phyloP scores from a whole-genome alignment of 257 asterid species.

The Perilla frutescens region DNA sequence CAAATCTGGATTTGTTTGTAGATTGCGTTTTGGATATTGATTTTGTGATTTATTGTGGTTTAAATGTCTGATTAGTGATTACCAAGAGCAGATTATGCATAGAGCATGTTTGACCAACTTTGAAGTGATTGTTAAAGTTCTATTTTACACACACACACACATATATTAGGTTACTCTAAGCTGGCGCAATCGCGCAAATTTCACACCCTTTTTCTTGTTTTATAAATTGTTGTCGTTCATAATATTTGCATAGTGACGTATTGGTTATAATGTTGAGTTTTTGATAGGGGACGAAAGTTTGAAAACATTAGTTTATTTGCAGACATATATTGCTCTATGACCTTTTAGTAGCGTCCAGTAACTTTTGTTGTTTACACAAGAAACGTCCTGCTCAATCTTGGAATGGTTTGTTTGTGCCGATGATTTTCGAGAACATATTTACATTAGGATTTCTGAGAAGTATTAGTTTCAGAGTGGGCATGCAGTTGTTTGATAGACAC shows the following conservation, averaged over 20 bases:
- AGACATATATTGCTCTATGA: neutral
- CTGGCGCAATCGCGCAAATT: neutral
- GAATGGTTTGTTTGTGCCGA: conserved; percentile 3
- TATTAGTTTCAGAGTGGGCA: conserved; percentile 14
- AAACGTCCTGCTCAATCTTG: neutral
- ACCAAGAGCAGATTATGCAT: neutral
- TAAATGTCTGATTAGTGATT: neutral
- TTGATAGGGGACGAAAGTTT: conserved; percentile 14
- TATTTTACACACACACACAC: too few species aligned
- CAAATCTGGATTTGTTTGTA: neutral
- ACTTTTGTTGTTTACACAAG: conserved; percentile 6
- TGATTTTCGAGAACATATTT: neutral
- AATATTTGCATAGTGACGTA: conserved; percentile 19
- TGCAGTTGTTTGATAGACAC: conserved; percentile 3
- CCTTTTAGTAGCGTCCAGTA: neutral
- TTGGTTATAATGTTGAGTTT: conserved; percentile 17
- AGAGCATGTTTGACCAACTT: conserved; percentile 23
- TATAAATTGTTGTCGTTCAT: neutral
- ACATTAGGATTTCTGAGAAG: conserved; percentile 8
- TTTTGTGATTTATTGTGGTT: conserved; percentile 19
- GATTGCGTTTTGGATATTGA: conserved; percentile 17
- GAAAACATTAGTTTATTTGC: neutral
- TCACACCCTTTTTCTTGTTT: neutral
- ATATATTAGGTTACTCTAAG: neutral
- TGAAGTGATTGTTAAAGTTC: neutral